phyloP scores from a whole-genome alignment of 441 rosid genomes.

The Syzygium malaccense region DNA sequence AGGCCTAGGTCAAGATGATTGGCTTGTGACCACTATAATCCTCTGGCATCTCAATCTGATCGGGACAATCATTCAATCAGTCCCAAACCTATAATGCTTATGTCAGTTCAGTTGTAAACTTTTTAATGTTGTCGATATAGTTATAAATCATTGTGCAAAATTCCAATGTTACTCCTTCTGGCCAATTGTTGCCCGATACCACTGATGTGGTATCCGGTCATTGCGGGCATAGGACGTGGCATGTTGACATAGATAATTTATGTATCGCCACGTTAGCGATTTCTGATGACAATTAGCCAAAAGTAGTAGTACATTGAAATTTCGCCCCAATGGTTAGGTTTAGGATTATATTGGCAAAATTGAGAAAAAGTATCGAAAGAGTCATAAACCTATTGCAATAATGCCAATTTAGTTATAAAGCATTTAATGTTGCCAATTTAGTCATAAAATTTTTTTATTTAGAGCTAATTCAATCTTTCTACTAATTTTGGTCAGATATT shows the following conservation, averaged over 20 bases:
- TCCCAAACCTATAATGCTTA: neutral
- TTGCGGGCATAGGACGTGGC: accelerated
- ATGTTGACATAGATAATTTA: neutral
- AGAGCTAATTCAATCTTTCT: too few relatives aligned
- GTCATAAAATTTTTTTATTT: too few relatives aligned
- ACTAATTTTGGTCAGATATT: too few relatives aligned
- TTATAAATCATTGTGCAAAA: accelerated
- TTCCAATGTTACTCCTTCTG: neutral
- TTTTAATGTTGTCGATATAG: accelerated
- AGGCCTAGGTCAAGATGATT: neutral
- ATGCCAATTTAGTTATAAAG: too few relatives aligned
- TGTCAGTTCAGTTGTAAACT: neutral
- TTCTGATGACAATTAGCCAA: neutral
- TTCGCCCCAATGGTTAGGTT: accelerated
- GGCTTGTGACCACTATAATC: neutral
- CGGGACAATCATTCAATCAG: neutral
- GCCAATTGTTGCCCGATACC: accelerated
- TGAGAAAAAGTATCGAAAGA: too few relatives aligned
- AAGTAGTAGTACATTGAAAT: neutral
- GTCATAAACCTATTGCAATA: too few relatives aligned
- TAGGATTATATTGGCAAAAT: too few relatives aligned
- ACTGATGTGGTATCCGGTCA: accelerated
- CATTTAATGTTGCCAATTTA: too few relatives aligned
- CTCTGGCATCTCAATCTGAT: neutral
- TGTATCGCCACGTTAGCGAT: accelerated